Conservation (phyloP, 139 green algal species). For the Coelastrella sp. region DNA sequence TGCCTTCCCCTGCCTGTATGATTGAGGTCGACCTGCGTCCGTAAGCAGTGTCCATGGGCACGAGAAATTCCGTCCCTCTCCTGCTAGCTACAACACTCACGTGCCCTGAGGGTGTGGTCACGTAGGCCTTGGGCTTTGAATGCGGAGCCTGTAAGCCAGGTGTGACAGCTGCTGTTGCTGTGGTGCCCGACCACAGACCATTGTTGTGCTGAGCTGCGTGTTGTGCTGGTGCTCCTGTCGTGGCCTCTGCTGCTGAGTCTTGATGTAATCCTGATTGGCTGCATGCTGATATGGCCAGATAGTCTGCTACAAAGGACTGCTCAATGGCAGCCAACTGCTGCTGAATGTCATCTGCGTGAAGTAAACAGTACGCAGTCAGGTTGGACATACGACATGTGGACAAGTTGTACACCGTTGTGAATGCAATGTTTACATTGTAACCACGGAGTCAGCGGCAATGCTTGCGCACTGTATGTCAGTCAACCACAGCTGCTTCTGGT, state of each 20-base stretch:
- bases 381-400: no score
- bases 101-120: slow-evolving; percentile 5
- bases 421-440: background rate
- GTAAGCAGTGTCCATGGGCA: background rate
- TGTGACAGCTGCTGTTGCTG: background rate
- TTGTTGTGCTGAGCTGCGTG: background rate
- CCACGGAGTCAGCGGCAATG: no score
- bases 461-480: background rate
- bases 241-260: background rate
- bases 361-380: background rate
- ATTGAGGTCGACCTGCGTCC: background rate
- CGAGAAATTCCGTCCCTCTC: background rate
- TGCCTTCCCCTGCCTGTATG: background rate
- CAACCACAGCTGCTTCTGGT: no score
- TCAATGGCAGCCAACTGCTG: slow-evolving; percentile 16
- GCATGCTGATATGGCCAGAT: background rate
- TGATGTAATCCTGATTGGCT: background rate
- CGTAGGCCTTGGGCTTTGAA: background rate
- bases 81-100: background rate
- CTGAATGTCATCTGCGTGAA: background rate
- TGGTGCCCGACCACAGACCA: background rate
- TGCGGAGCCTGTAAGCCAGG: background rate
- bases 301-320: background rate
- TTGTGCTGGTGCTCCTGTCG: background rate
- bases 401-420: no score